Percentiles rank a stretch among this genome's conserved stretches.
phyloP scores from a whole-genome alignment of 2,329 filamentous ascomycete genomes.

The Pseudopyrenochaeta lycopersici region DNA sequence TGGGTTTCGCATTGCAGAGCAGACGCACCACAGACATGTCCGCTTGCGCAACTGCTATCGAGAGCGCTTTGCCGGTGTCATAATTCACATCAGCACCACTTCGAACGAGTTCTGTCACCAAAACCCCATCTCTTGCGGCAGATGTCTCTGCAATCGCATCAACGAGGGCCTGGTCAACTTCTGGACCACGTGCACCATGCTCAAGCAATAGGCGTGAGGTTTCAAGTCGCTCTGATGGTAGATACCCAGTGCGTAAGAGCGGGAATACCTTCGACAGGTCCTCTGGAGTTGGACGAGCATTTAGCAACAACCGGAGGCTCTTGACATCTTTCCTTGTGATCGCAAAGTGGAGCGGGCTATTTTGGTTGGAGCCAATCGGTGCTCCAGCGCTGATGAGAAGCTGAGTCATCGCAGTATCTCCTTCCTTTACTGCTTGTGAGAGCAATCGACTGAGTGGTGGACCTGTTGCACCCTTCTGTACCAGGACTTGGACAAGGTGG shows the following conservation, averaged over 20 bases:
- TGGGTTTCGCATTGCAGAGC: conserved; percentile 34
- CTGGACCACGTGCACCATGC: conserved; percentile 34
- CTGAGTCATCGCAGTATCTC: conserved; percentile 36
- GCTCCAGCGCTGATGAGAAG: conserved; percentile 39
- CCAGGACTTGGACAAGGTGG: conserved; percentile 32
- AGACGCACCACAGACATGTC: conserved; percentile 36
- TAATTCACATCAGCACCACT: conserved; percentile 35
- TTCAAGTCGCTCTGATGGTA: conserved; percentile 31
- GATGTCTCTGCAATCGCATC: conserved; percentile 39
- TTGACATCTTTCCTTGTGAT: conserved; percentile 32
- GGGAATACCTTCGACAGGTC: conserved; percentile 34
- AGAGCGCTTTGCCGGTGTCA: conserved; percentile 34
- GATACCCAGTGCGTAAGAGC: conserved; percentile 27
- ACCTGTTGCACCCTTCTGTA: conserved; percentile 40
- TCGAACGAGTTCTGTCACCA: conserved; percentile 38
- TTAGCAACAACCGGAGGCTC: conserved; percentile 31
- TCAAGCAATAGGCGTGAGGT: conserved; percentile 32
- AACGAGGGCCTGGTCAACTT: conserved; percentile 41
- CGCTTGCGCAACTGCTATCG: conserved; percentile 37
- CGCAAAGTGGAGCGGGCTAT: conserved; percentile 31
- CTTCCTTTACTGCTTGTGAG: conserved; percentile 38
- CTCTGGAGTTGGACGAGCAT: conserved; percentile 28
- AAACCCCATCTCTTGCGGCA: conserved; percentile 27
- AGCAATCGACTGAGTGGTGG: conserved; percentile 38
- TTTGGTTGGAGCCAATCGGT: conserved; percentile 27